Base-by-base conservation (phyloP, 495 filamentous ascomycete genomes). In the Emericellopsis terricola region DNA sequence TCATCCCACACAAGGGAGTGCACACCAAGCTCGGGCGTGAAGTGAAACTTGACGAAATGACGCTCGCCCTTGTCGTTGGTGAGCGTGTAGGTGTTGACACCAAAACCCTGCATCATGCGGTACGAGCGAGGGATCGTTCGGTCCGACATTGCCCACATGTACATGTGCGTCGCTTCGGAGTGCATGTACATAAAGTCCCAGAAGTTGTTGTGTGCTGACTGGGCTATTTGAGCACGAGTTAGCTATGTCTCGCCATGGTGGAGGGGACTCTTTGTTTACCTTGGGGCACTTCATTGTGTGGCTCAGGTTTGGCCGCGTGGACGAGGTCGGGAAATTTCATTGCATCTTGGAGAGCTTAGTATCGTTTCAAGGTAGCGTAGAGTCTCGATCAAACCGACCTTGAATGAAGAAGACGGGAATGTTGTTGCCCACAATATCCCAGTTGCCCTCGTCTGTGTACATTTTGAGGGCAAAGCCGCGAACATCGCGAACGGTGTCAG, bases 41-140 rank as follows among this genome's bases (percentile, higher is more conserved):
- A 89, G 47, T 73, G 66, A 53, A 87, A 89, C 51, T 93, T 93
- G 50, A 89, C 80, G 45, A 86, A 83, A 34, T 68, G 57, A 9
- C 76, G 67, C 46, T 81, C 70, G 15, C 76, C 78, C 34, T 79
- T 59, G 29, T 62, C 67, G 41, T 89, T 87, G 34, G 70, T 57
- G 2, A 91, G 59, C 2, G 68, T 76, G 48, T 65, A 91, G 0
- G 84, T 89, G 48, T 91, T 85, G 37, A 91, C 83, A 28, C 84
- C 82, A 39, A 89, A 91, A 0, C 84, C 84, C 47, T 91, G 78
- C 78, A 91, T 87, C 80, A 87, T 89, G 8, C 79, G 75, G 45
- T 62, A 82, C 2, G 77, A 84, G 3, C 81, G 69, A 14, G 84
- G 84, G 35, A 87, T 87, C 19, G 62, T 71, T 9, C 80, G 69